A percentile compares a stretch with the other conserved stretches of the same genome.
Evolutionary conservation across 2,329 filamentous ascomycete genomes (phyloP).

Genomic region (Xylaria sp.): DNA sequence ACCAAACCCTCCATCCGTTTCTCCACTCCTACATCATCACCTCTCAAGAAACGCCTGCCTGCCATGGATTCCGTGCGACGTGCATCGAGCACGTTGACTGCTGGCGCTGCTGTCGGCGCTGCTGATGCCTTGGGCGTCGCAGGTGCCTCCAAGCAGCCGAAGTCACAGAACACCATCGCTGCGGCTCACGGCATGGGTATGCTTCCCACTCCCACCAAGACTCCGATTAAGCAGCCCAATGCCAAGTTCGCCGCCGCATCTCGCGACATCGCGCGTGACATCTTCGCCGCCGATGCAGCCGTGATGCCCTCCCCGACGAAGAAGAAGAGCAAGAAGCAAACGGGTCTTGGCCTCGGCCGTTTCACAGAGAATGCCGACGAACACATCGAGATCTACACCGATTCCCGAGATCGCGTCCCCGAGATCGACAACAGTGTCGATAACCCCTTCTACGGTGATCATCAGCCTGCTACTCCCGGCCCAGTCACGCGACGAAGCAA

Average conservation of each 20-base stretch:
- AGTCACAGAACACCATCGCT: slow-evolving; percentile 27
- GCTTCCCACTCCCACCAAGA: slow-evolving; percentile 75
- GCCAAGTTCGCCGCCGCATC: slow-evolving; percentile 48
- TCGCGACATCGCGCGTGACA: slow-evolving; percentile 52
- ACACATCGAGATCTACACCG: slow-evolving; percentile 69
- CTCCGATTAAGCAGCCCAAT: slow-evolving; percentile 59
- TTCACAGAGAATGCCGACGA: slow-evolving; percentile 54
- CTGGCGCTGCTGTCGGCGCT: slow-evolving; percentile 40
- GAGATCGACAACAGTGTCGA: slow-evolving; percentile 58
- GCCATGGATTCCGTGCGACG: slow-evolving; percentile 44
- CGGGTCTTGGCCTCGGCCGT: slow-evolving; percentile 50
- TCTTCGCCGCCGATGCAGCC: slow-evolving; percentile 57
- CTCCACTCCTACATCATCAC: slow-evolving; percentile 42
- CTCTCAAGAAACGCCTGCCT: slow-evolving; percentile 47
- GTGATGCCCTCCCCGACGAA: slow-evolving; percentile 55
- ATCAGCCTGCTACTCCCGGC: slow-evolving; percentile 30
- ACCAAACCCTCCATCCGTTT: slow-evolving; percentile 27
- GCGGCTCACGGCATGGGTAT: slow-evolving; percentile 44
- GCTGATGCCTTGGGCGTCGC: slow-evolving; percentile 38
- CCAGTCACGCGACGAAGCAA: slow-evolving; percentile 49
- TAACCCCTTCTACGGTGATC: slow-evolving; percentile 65
- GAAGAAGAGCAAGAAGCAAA: slow-evolving; percentile 54
- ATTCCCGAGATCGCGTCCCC: slow-evolving; percentile 72
- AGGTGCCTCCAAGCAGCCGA: slow-evolving; percentile 26
- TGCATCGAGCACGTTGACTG: slow-evolving; percentile 41